phyloP scores from a whole-genome alignment of 768 basidiomycete species.

The Scleroderma citrinum region DNA sequence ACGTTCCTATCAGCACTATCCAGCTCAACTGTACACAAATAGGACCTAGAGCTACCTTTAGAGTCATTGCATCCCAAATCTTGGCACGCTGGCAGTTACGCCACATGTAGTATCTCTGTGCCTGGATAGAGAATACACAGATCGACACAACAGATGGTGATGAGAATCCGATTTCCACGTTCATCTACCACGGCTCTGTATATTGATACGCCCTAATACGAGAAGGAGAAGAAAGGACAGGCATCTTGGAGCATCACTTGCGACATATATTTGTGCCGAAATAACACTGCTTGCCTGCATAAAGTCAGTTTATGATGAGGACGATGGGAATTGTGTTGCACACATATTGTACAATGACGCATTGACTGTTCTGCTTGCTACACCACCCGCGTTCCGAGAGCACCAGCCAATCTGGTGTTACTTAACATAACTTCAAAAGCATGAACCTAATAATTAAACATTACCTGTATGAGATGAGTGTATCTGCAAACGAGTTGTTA shows the following conservation, averaged over 20 bases:
- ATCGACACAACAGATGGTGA: constrained; percentile 47
- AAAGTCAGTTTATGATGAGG: constrained; percentile 22
- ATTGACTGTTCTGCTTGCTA: constrained; percentile 54
- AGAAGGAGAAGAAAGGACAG: constrained; percentile 8
- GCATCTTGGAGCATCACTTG: constrained; percentile 54
- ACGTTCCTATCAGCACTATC: constrained; percentile 35
- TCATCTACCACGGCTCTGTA: constrained; percentile 32
- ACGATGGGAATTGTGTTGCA: neutral
- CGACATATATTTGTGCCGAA: constrained; percentile 51
- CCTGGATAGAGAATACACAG: constrained; percentile 46
- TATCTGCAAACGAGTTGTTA: constrained; percentile 24
- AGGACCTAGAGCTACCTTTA: constrained; percentile 26
- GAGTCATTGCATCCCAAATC: constrained; percentile 54
- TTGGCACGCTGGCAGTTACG: constrained; percentile 48
- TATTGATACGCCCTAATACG: neutral
- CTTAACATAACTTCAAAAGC: neutral
- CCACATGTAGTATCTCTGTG: constrained; percentile 54
- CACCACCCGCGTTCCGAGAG: constrained; percentile 54
- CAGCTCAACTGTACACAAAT: too few relatives aligned
- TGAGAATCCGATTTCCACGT: constrained; percentile 53
- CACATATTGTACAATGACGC: constrained; percentile 56
- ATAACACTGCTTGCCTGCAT: constrained; percentile 41
- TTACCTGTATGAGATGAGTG: constrained; percentile 45
- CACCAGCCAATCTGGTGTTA: constrained; percentile 44
- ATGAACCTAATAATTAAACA: neutral